These are phyloP conservation scores for Syncephalastrum sp. DNA, from an alignment of 371 early-diverging fungal species.

Conservation along the genomic window DNA sequence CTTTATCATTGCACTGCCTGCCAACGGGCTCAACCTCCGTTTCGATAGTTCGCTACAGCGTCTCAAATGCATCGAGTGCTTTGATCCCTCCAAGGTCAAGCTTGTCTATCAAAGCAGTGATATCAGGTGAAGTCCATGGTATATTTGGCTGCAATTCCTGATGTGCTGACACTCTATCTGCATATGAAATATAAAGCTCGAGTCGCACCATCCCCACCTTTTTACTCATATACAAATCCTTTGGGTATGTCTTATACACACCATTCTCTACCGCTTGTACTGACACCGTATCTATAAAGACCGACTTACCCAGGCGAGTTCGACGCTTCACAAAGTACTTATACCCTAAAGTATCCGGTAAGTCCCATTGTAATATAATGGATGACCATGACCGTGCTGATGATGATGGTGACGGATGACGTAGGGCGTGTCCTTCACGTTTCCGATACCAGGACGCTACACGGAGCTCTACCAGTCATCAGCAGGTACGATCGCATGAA, in stretches of 20 bases:
- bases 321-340: slow-evolving; percentile 48
- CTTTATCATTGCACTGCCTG: slow-evolving; percentile 59
- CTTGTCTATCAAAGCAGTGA: slow-evolving; percentile 65
- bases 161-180: slow-evolving; percentile 6
- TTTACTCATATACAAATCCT: slow-evolving; percentile 63
- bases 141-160: background rate
- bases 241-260: slow-evolving; percentile 51
- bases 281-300: slow-evolving; percentile 18
- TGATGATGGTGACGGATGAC: background rate
- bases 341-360: slow-evolving; percentile 73
- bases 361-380: slow-evolving; percentile 8
- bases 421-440: slow-evolving; percentile 71
- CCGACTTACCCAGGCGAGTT: slow-evolving; percentile 72
- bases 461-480: slow-evolving; percentile 47
- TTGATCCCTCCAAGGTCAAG: slow-evolving; percentile 59
- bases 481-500: slow-evolving; percentile 21
- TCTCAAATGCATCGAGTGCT: slow-evolving; percentile 62
- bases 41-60: slow-evolving; percentile 66
- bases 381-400: slow-evolving; percentile 1
- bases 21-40: slow-evolving; percentile 62
- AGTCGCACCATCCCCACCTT: slow-evolving; percentile 67
- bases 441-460: slow-evolving; percentile 67
- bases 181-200: slow-evolving; percentile 37
- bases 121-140: slow-evolving; percentile 52
- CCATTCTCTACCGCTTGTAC: background rate